Evolutionary conservation across 2,329 filamentous ascomycete species (phyloP), one percentile per base, ranked within the genome.

Genomic region (Xylaria sp.): DNA sequence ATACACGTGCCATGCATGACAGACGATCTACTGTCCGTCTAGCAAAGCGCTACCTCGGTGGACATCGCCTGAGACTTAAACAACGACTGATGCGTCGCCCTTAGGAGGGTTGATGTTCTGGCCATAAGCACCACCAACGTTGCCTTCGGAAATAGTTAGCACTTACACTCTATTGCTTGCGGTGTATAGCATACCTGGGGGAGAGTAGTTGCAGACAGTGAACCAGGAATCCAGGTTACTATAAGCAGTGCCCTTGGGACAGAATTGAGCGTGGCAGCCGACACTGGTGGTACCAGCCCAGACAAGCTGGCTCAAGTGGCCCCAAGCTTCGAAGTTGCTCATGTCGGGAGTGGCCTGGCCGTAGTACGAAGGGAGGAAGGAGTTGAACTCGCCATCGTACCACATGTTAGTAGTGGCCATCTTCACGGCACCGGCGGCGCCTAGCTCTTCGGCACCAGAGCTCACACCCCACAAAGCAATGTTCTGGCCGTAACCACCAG

Each of bases 141-240:
- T 89, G 74, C 87, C 87, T 87, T 44, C 34, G 34, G 46, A 0
- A 6, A 13, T 13, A 32, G 44, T 57, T 66, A 32, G 50, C 37
- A 68, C 51, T 68, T 32, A 6, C 37, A 28, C 1, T 3, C 7
- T 41, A 10, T 25, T 0, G 8, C 0, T 10, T 18, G 12, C 20
- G 5, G n/a, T 18, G 41, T 34, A 57, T 34, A 34, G 81, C 89
- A 81, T 89, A 92, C 93, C 94, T 72, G 89, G 83, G 70, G 89
- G 86, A 74, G 83, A 84, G 84, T 97, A 97, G 87, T 97, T 95
- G 90, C 94, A 97, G 76, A 97, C 93, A 37, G 92, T 94, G 85
- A 89, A 94, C 82, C 88, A 90, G n/a, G 89, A 82, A 46, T 85
- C 85, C 84, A 89, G 80, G 73, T 68, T 73, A 25, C 78, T 72